Conservation (phyloP, 2,329 filamentous ascomycete species). For the Microsporum canis region DNA sequence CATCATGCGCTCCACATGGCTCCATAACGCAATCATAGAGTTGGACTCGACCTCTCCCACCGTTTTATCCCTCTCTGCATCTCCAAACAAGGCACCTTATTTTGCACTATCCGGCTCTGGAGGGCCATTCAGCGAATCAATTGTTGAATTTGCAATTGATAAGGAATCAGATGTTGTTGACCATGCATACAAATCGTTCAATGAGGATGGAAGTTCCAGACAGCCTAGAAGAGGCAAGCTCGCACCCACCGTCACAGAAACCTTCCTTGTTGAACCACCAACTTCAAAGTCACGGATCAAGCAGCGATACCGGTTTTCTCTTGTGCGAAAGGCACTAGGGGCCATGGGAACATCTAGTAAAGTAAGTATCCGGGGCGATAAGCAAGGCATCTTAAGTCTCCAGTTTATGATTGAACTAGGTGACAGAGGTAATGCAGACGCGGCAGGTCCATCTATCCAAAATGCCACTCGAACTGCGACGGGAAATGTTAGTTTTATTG, state of each 20-base stretch:
- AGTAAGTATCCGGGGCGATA: constrained; percentile 79
- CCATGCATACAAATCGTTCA: constrained; percentile 24
- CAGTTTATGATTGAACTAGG: constrained; percentile 95
- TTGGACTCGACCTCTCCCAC: constrained; percentile 57
- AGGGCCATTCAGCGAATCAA: constrained; percentile 47
- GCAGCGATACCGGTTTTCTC: constrained; percentile 74
- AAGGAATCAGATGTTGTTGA: constrained; percentile 22
- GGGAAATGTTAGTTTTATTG: constrained; percentile 35
- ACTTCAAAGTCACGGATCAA: constrained; percentile 52
- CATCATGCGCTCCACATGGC: constrained; percentile 62
- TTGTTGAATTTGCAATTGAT: constrained; percentile 49
- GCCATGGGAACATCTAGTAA: constrained; percentile 93
- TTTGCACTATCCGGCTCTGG: constrained; percentile 61
- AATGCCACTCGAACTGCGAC: constrained; percentile 15
- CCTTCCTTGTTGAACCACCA: constrained; percentile 46
- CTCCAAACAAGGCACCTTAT: constrained; percentile 50
- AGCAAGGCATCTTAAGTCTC: constrained; percentile 79
- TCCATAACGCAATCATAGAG: constrained; percentile 42
- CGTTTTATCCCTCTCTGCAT: constrained; percentile 57
- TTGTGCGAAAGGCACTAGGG: constrained; percentile 72
- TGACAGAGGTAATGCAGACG: constrained; percentile 33
- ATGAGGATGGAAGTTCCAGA: constrained; percentile 28
- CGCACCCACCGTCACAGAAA: constrained; percentile 38
- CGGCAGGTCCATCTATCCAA: constrained; percentile 13
- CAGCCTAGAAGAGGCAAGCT: constrained; percentile 26